Evolutionary conservation across 495 filamentous ascomycete genomes (phyloP).

Genomic region (Trichoderma virens): DNA sequence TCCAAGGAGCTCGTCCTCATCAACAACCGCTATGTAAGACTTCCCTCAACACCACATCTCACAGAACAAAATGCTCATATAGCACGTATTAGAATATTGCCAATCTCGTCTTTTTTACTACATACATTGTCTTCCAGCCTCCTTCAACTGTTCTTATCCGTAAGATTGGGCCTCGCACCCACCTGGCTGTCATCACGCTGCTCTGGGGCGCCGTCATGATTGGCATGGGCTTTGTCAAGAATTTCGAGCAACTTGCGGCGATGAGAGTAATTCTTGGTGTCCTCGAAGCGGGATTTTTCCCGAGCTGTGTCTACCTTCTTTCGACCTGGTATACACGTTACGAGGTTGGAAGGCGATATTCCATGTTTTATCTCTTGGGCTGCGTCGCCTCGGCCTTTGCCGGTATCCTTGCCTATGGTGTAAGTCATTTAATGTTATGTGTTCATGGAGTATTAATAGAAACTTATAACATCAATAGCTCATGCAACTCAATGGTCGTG

Average conservation of each 20-base stretch:
- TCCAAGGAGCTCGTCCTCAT: conserved; percentile 42
- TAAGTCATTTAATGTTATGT: no score
- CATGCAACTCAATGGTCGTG: conserved; percentile 47
- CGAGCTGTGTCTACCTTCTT: conserved; percentile 54
- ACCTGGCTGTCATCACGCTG: conserved; percentile 46
- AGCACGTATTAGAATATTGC: conserved; percentile 5
- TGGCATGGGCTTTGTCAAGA: conserved; percentile 52
- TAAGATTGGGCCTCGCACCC: conserved; percentile 52
- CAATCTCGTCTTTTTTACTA: conserved; percentile 55
- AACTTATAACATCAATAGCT: conserved; percentile 24
- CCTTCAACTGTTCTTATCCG: conserved; percentile 49
- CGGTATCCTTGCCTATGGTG: conserved; percentile 57
- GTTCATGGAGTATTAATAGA: no score
- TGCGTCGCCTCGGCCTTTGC: conserved; percentile 52
- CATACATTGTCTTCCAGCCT: conserved; percentile 58
- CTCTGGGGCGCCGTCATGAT: conserved; percentile 48
- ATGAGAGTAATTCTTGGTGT: conserved; percentile 53
- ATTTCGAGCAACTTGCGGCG: conserved; percentile 42
- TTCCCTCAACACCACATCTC: no score
- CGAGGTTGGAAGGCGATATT: conserved; percentile 57
- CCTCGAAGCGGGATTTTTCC: conserved; percentile 62
- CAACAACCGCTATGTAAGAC: conserved; percentile 28
- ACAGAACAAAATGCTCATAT: not conserved
- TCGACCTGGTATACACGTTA: conserved; percentile 58
- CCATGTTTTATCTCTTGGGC: conserved; percentile 57